Percentiles rank a stretch among this genome's conserved stretches.
Evolutionary conservation across 1,284 basidiomycete species (phyloP).

Genomic region (Irpex sp.): DNA sequence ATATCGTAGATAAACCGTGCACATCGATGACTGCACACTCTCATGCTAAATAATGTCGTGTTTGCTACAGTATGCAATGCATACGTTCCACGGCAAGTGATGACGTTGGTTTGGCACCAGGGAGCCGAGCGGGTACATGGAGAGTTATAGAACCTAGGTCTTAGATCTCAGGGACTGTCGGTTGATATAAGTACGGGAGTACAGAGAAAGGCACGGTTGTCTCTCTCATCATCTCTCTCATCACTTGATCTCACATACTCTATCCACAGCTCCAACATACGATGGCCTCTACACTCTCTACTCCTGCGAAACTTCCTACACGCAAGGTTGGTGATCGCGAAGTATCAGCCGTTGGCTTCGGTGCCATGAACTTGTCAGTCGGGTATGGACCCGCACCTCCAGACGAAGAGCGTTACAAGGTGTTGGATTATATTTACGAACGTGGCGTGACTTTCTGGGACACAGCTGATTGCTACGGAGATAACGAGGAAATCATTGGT

Average conservation of each 20-base stretch:
- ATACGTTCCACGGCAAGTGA: no score
- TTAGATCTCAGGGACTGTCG: neutral
- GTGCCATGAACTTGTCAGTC: slow-evolving; percentile 21
- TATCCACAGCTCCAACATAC: neutral
- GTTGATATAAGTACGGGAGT: neutral
- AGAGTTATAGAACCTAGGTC: no score
- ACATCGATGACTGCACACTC: neutral
- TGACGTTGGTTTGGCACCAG: no score
- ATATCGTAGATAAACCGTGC: neutral
- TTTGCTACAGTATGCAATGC: neutral
- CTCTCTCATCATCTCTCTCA: neutral
- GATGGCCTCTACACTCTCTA: neutral
- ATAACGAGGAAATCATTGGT: slow-evolving; percentile 1
- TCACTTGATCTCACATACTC: neutral
- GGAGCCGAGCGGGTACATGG: no score
- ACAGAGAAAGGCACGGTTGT: neutral
- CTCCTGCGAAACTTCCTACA: neutral
- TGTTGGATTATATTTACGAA: slow-evolving; percentile 2
- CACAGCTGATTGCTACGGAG: slow-evolving; percentile 18
- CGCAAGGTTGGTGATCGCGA: slow-evolving; percentile 1
- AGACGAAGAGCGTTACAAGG: slow-evolving; percentile 26
- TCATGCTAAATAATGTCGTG: neutral
- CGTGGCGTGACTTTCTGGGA: slow-evolving; percentile 13
- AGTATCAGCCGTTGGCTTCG: slow-evolving; percentile 21
- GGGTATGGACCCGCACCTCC: slow-evolving; percentile 17